phyloP scores from a whole-genome alignment of 192 early-diverging fungal species.

The Rhizoclosmatium globosum region DNA sequence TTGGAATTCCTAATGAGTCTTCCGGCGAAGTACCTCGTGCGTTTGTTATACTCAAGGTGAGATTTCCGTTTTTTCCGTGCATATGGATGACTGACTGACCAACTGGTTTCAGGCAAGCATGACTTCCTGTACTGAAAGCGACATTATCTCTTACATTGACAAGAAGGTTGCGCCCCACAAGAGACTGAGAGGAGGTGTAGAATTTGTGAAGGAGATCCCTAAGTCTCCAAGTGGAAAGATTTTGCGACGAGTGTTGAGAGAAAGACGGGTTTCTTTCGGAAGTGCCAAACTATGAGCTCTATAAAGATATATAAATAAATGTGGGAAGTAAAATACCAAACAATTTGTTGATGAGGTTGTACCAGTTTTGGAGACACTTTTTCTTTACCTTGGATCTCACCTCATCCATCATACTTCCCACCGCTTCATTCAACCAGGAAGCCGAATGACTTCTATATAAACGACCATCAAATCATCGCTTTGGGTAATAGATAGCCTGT shows the following conservation, averaged over 20 bases:
- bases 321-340: neutral
- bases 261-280: neutral
- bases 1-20: constrained; percentile 42
- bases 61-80: neutral
- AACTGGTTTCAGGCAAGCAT: neutral
- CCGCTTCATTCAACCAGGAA: no score
- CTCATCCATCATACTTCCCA: no score
- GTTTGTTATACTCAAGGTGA: constrained; percentile 71
- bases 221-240: constrained; percentile 87
- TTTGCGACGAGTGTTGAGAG: constrained; percentile 75
- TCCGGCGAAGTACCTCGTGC: constrained; percentile 79
- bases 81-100: neutral
- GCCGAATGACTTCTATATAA: no score
- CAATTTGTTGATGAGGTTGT: no score
- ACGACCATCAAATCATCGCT: no score
- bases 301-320: neutral
- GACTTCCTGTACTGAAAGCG: constrained; percentile 44
- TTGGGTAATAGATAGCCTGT: no score
- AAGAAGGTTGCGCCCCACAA: constrained; percentile 76
- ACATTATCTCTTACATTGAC: constrained; percentile 67
- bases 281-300: neutral
- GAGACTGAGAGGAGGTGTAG: constrained; percentile 79
- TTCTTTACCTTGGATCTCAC: no score
- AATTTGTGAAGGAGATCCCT: constrained; percentile 75
- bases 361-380: no score